Percentiles rank a stretch among this genome's conserved stretches.
phyloP scores from a whole-genome alignment of 306 rosid species.

The Glycyrrhiza uralensis region DNA sequence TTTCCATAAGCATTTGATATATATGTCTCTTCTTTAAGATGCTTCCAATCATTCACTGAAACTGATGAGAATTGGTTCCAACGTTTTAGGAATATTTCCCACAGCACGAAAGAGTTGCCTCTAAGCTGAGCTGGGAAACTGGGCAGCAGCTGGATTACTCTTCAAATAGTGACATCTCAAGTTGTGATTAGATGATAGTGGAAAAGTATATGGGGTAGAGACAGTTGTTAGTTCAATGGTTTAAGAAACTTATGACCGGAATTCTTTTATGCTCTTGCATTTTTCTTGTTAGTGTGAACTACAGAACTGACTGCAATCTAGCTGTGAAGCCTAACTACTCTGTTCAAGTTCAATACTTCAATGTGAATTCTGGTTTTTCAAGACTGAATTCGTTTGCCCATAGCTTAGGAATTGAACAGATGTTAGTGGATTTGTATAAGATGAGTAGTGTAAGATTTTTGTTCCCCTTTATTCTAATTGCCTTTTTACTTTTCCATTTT shows the following conservation, averaged over 20 bases:
- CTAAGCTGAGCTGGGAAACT: constrained; percentile 88
- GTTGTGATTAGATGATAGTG: constrained; percentile 32
- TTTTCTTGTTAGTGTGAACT: constrained; percentile 36
- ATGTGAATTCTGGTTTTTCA: background rate
- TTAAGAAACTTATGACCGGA: constrained; percentile 36
- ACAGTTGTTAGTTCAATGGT: constrained; percentile 22
- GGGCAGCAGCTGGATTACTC: constrained; percentile 56
- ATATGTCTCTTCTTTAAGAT: background rate
- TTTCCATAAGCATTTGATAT: background rate
- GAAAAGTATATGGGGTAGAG: constrained; percentile 19
- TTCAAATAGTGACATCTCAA: constrained; percentile 42
- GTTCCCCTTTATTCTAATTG: background rate
- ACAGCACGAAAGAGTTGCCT: constrained; percentile 82
- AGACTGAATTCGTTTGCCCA: background rate
- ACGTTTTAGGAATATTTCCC: constrained; percentile 68
- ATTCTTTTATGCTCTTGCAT: constrained; percentile 17
- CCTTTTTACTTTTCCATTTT: background rate
- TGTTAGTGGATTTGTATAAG: background rate
- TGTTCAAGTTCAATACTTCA: no score
- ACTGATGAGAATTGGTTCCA: background rate
- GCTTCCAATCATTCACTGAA: background rate
- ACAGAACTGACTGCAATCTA: constrained; percentile 20
- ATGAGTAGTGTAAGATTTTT: background rate
- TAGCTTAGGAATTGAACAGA: background rate
- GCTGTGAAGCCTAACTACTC: constrained; percentile 16